Conservation (phyloP, 1,284 basidiomycete genomes). For the Blastosporella zonata region DNA sequence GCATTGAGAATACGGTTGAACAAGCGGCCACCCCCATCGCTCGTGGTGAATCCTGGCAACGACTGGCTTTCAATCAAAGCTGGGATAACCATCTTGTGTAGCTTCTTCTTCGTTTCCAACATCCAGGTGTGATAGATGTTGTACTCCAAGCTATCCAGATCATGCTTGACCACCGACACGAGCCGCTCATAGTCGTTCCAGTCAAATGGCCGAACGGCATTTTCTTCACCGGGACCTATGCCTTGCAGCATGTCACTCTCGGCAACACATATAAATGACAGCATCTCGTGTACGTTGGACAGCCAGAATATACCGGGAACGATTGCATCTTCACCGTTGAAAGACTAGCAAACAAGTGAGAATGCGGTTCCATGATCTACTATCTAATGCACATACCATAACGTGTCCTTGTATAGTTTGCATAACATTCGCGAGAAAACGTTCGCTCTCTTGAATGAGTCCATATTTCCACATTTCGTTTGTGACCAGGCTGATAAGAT, state of each 20-base stretch:
- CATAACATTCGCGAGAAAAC: conserved; percentile 99
- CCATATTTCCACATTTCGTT: conserved; percentile 99
- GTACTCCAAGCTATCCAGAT: conserved; percentile 97
- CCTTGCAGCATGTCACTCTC: conserved; percentile 98
- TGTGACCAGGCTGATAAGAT: conserved; percentile 94
- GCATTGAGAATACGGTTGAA: conserved; percentile 92
- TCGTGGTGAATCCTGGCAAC: conserved; percentile 95
- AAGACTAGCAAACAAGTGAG: conserved; percentile 53
- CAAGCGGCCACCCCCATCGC: conserved; percentile 87
- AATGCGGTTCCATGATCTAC: conserved; percentile 5
- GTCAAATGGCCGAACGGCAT: conserved; percentile 87
- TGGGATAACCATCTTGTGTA: conserved; percentile 98
- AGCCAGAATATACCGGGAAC: conserved; percentile 98
- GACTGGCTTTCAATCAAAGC: conserved; percentile 98
- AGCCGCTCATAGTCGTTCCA: conserved; percentile 98
- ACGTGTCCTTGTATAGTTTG: conserved; percentile 97
- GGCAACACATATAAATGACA: conserved; percentile 98
- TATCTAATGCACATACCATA: conserved; percentile 72
- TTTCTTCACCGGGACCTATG: conserved; percentile 94
- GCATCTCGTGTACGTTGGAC: conserved; percentile 99
- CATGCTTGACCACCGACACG: conserved; percentile 97
- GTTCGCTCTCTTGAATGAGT: conserved; percentile 93
- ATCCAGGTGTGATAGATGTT: conserved; percentile 99
- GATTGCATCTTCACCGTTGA: conserved; percentile 92
- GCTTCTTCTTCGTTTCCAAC: conserved; percentile 95